Conservation (phyloP, 169 alveolate genomes). For the Theileria orientalis region DNA sequence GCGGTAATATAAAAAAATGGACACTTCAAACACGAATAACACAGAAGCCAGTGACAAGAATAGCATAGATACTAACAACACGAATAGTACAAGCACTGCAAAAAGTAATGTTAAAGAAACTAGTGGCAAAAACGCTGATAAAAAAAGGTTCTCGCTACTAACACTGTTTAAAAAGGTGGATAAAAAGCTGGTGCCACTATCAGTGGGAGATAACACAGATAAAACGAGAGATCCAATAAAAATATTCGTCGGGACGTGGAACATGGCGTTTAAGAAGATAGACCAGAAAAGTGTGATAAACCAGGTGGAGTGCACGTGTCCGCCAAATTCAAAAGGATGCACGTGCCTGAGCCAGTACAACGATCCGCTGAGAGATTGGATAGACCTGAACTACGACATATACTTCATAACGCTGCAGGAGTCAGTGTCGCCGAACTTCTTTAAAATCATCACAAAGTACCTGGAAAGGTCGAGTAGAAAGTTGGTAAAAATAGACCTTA, state of each 20-base stretch:
- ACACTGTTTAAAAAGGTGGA: not conserved
- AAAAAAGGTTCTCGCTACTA: not conserved
- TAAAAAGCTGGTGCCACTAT: not conserved
- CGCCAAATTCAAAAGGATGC: not conserved
- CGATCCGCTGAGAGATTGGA: constrained; percentile 76
- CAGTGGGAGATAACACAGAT: constrained; percentile 37
- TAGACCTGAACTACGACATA: constrained; percentile 75
- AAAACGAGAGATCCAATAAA: constrained; percentile 47
- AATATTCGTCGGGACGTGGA: constrained; percentile 79
- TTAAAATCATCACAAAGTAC: constrained; percentile 61
- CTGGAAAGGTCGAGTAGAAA: constrained; percentile 51
- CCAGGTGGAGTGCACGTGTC: not conserved
- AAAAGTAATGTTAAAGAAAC: too few species aligned
- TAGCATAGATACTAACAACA: too few species aligned
- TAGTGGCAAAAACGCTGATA: not conserved
- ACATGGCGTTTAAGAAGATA: constrained; percentile 67
- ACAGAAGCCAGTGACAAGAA: too few species aligned
- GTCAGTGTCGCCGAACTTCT: constrained; percentile 73
- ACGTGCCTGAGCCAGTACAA: not conserved
- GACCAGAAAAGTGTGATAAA: constrained; percentile 16
- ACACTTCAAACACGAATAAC: too few species aligned
- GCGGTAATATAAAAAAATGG: too few species aligned
- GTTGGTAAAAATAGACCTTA: not conserved
- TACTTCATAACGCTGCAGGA: constrained; percentile 81
- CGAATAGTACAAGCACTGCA: too few species aligned